Conservation (phyloP, 2,329 filamentous ascomycete genomes). For the Diaporthe citrichinensis region DNA sequence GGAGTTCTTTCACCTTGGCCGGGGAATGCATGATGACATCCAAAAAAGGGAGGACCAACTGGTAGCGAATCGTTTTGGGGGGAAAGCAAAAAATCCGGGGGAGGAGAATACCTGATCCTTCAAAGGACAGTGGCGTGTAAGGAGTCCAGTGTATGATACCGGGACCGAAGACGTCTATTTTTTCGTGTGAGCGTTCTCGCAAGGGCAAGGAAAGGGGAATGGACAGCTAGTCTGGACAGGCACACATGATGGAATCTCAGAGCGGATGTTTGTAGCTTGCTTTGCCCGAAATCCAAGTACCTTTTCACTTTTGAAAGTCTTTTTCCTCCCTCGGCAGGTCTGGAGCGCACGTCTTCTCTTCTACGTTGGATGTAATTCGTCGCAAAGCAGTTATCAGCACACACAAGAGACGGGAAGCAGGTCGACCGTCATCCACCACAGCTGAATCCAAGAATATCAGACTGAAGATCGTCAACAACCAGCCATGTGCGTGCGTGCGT, state of each 20-base stretch:
- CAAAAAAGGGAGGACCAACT: slow-evolving; percentile 34
- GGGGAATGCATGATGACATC: slow-evolving; percentile 39
- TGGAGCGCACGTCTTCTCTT: neutral
- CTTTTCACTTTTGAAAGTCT: slow-evolving; percentile 2
- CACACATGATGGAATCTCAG: slow-evolving; percentile 29
- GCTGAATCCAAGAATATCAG: slow-evolving; percentile 1
- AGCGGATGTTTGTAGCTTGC: slow-evolving; percentile 35
- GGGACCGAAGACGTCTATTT: slow-evolving; percentile 31
- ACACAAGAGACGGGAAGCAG: neutral
- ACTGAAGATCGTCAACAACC: neutral
- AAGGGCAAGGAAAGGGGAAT: slow-evolving; percentile 18
- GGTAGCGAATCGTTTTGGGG: slow-evolving; percentile 37
- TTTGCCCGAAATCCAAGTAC: slow-evolving; percentile 35
- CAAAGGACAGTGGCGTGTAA: slow-evolving; percentile 36
- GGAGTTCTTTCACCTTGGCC: slow-evolving; percentile 22
- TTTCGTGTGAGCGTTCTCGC: slow-evolving; percentile 40
- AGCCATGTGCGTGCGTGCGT: neutral
- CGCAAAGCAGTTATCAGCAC: neutral
- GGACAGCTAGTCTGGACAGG: slow-evolving; percentile 29
- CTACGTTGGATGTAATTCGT: neutral
- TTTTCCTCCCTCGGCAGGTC: neutral
- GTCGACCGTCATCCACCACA: neutral
- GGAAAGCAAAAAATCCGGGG: neutral
- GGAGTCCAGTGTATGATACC: slow-evolving; percentile 38
- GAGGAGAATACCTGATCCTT: slow-evolving; percentile 31